These are phyloP conservation scores for Thermoascus crustaceus DNA, from an alignment of 2,329 filamentous ascomycete genomes.

Conservation along the genomic window DNA sequence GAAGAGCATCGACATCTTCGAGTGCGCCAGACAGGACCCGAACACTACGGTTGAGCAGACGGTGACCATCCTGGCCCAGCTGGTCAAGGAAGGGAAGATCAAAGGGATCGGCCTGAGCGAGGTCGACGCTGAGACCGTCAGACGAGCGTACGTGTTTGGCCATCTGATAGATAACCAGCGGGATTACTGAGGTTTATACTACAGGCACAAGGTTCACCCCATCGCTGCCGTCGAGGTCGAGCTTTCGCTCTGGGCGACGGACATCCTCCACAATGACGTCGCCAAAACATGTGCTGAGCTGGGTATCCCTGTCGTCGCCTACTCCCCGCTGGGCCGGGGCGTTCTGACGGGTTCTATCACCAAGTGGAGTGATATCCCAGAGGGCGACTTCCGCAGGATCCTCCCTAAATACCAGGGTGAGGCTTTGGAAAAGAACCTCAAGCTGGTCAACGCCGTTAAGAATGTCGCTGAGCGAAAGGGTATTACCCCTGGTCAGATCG, in stretches of 20 bases:
- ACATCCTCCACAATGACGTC: conserved; percentile 51
- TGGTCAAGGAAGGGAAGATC: conserved; percentile 37
- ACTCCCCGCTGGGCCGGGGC: conserved; percentile 53
- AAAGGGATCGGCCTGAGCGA: conserved; percentile 37
- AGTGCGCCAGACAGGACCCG: conserved; percentile 50
- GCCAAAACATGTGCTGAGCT: conserved; percentile 48
- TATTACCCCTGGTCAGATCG: conserved; percentile 39
- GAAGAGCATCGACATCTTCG: conserved; percentile 55
- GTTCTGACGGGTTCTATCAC: conserved; percentile 46
- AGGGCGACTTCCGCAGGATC: conserved; percentile 37
- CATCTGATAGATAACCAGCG: neutral
- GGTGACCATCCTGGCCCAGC: conserved; percentile 29
- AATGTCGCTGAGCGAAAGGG: conserved; percentile 39
- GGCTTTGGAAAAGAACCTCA: conserved; percentile 43
- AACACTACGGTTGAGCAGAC: conserved; percentile 43
- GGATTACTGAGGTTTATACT: conserved; percentile 5
- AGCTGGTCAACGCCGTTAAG: conserved; percentile 40
- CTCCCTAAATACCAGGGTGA: conserved; percentile 45
- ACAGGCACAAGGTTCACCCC: conserved; percentile 43
- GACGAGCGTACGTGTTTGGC: conserved; percentile 26
- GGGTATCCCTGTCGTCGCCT: conserved; percentile 50
- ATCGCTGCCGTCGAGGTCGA: conserved; percentile 55
- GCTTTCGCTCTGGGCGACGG: conserved; percentile 49
- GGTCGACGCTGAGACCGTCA: conserved; percentile 38
- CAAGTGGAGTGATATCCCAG: conserved; percentile 38